phyloP scores from a whole-genome alignment of 208 protist species.

The Naegleria gruberi region DNA sequence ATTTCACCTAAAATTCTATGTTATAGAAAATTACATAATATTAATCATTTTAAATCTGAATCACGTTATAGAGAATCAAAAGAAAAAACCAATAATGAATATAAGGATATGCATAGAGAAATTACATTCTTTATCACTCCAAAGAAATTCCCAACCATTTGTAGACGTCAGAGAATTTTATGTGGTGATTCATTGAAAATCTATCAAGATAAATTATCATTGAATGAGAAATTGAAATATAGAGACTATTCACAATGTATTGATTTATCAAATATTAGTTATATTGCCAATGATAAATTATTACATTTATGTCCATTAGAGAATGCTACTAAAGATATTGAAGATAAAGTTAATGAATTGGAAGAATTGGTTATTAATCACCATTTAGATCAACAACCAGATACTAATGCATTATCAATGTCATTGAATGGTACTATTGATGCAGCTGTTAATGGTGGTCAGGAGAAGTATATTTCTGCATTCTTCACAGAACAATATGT shows the following conservation, averaged over 20 bases:
- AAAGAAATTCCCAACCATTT: not conserved
- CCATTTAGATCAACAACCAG: not conserved
- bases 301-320: conserved; percentile 23
- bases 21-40: not conserved
- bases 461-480: conserved; percentile 22
- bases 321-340: conserved; percentile 21
- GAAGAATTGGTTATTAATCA: conserved; percentile 3
- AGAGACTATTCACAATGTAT: not conserved
- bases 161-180: not conserved
- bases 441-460: conserved; percentile 37
- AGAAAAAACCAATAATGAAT: not conserved
- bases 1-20: not conserved
- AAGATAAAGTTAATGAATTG: conserved; percentile 29
- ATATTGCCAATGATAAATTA: conserved; percentile 1
- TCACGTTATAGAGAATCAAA: not conserved
- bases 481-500: conserved; percentile 28
- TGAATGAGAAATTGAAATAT: not conserved
- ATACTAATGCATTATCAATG: conserved; percentile 31
- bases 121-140: not conserved
- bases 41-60: not conserved
- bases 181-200: not conserved
- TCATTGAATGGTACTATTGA: conserved; percentile 33
- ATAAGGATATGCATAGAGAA: not conserved
- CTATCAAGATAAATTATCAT: not conserved
- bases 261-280: not conserved